Evolutionary conservation across 139 green algal species (phyloP).

Genomic region (Gonium pectorale): DNA sequence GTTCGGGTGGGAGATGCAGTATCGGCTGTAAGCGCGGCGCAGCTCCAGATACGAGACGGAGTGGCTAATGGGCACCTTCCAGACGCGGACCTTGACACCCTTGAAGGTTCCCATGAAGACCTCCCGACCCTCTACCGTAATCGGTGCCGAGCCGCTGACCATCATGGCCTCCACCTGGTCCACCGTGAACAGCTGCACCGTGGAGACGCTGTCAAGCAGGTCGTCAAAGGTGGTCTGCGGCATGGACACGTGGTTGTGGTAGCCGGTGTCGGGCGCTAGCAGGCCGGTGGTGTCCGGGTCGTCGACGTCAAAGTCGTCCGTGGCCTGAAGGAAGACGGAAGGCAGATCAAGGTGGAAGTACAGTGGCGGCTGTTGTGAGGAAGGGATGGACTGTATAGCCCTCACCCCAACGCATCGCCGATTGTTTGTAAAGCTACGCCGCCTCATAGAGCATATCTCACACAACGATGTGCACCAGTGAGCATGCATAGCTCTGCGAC

Average conservation of each 20-base stretch:
- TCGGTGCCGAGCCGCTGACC: conserved; percentile 36
- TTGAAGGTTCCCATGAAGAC: conserved; percentile 61
- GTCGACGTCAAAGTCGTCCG: conserved; percentile 30
- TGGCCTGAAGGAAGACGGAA: not conserved
- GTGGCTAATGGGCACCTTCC: conserved; percentile 59
- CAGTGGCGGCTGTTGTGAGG: too few species aligned
- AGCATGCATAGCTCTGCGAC: too few species aligned
- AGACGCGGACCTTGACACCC: conserved; percentile 59
- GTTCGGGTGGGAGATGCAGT: conserved; percentile 69
- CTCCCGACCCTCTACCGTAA: conserved; percentile 55
- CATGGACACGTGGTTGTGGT: conserved; percentile 55
- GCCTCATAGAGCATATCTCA: too few species aligned
- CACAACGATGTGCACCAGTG: too few species aligned
- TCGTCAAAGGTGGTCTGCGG: conserved; percentile 50
- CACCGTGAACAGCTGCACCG: conserved; percentile 59
- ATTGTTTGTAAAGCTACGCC: too few species aligned
- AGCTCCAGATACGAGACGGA: conserved; percentile 62
- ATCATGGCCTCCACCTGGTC: conserved; percentile 61
- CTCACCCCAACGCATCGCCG: too few species aligned
- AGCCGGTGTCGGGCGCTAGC: not conserved
- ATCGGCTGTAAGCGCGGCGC: conserved; percentile 58
- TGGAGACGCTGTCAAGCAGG: conserved; percentile 61
- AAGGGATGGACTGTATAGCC: too few species aligned
- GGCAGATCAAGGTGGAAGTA: not conserved
- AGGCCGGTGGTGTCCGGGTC: not conserved